Evolutionary conservation across 164 flowering plant genomes (phyloP).

Genomic region (Macadamia integrifolia): DNA sequence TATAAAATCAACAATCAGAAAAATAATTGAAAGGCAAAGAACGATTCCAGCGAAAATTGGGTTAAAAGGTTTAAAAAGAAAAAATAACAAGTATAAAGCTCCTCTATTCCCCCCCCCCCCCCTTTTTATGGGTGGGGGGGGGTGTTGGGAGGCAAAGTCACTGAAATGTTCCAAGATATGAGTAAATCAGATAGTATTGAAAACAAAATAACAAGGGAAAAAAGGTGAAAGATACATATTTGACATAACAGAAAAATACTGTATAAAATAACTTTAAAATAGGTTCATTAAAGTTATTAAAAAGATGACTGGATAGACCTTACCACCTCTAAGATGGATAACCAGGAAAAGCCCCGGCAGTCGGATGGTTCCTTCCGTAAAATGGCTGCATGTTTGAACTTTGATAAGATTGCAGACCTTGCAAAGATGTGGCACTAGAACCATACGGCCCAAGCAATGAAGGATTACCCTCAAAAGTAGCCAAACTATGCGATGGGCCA

Average conservation of each 20-base stretch:
- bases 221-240: not conserved
- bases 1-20: too few species aligned
- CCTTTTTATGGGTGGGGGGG: too few species aligned
- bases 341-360: constrained; percentile 27
- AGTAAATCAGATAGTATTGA: not conserved
- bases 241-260: not conserved
- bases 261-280: not conserved
- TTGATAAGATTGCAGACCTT: constrained; percentile 26
- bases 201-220: not conserved
- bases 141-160: too few species aligned
- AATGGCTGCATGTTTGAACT: constrained; percentile 19
- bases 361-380: constrained; percentile 6
- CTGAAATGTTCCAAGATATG: too few species aligned
- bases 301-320: constrained; percentile 6
- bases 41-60: too few species aligned
- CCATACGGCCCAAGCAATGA: constrained; percentile 26
- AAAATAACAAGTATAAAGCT: too few species aligned
- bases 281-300: not conserved
- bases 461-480: constrained; percentile 14
- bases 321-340: constrained; percentile 36
- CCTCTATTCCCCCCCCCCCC: too few species aligned
- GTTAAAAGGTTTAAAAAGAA: too few species aligned
- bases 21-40: too few species aligned
- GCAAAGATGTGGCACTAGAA: constrained; percentile 12
- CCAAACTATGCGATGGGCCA: constrained; percentile 16